A percentile compares a stretch with the other conserved stretches of the same genome.
Conservation (phyloP, 2,329 filamentous ascomycete genomes). For the Curvularia lunata region DNA sequence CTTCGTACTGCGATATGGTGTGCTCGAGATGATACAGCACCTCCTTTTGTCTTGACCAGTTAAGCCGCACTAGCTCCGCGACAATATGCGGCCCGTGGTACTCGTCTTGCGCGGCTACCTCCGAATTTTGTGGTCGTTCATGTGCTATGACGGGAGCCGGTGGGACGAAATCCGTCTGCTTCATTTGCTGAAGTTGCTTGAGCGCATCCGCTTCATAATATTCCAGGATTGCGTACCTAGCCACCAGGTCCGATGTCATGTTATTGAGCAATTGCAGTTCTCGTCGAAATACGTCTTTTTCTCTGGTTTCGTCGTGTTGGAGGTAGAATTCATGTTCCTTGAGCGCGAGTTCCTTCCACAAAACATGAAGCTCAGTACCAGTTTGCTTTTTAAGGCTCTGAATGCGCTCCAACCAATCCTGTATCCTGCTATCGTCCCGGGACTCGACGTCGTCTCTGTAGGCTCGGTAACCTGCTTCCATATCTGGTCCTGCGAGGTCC, state of each 20-base stretch:
- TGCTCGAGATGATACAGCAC: constrained; percentile 8
- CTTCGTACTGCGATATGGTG: constrained; percentile 5
- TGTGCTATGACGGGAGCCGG: background rate
- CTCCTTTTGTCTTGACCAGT: constrained; percentile 18
- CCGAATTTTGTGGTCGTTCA: background rate
- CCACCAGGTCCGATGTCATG: constrained; percentile 11
- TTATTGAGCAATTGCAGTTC: constrained; percentile 29
- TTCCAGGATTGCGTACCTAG: constrained; percentile 19
- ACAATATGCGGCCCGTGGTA: constrained; percentile 7
- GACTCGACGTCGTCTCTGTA: constrained; percentile 19
- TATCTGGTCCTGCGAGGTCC: constrained; percentile 27
- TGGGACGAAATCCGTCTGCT: constrained; percentile 1
- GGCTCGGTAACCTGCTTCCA: constrained; percentile 21
- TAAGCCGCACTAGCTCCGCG: constrained; percentile 13
- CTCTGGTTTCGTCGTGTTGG: constrained; percentile 14
- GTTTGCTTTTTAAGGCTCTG: constrained; percentile 15
- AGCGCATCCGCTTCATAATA: constrained; percentile 24
- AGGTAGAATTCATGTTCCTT: constrained; percentile 29
- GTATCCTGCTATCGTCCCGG: constrained; percentile 18
- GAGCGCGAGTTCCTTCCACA: constrained; percentile 22
- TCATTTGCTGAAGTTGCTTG: constrained; percentile 24
- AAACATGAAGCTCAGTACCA: constrained; percentile 19
- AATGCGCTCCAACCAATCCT: constrained; percentile 24
- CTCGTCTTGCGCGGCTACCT: background rate
- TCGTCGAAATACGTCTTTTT: constrained; percentile 22